Percentiles rank a stretch among this genome's conserved stretches.
These are phyloP conservation scores for Camelina laxa DNA, from an alignment of 345 rosid species.

Conservation along the genomic window DNA sequence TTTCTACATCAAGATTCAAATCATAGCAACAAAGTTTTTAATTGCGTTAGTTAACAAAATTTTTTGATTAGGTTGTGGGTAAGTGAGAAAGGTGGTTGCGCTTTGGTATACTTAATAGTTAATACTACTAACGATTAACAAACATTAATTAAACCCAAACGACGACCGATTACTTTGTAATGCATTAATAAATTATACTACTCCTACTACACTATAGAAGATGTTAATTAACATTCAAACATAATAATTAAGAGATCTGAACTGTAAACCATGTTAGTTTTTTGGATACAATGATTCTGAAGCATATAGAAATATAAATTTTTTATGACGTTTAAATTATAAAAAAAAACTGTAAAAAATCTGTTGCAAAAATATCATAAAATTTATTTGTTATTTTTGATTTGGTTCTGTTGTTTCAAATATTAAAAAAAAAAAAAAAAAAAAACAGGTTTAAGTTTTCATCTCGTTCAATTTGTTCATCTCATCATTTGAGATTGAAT, in stretches of 20 bases:
- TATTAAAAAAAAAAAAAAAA: too few relatives aligned
- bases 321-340: neutral
- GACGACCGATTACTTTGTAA: constrained; percentile 7
- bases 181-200: neutral
- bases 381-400: neutral
- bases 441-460: too few relatives aligned
- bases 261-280: neutral
- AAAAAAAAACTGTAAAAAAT: neutral
- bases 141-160: constrained; percentile 14
- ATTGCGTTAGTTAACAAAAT: constrained; percentile 4
- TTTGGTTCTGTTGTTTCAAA: too few relatives aligned
- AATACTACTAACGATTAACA: neutral
- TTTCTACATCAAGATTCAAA: constrained; percentile 20
- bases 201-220: neutral
- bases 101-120: constrained; percentile 7
- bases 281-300: neutral
- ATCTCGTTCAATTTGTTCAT: too few relatives aligned
- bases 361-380: neutral
- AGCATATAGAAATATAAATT: neutral
- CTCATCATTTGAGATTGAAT: too few relatives aligned
- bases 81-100: constrained; percentile 26
- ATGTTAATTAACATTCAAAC: constrained; percentile 14
- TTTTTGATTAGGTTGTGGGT: constrained; percentile 26
- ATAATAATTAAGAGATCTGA: neutral
- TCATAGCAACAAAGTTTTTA: neutral